Conservation (phyloP, 208 protist genomes). For the Crithidia acanthocephali region DNA sequence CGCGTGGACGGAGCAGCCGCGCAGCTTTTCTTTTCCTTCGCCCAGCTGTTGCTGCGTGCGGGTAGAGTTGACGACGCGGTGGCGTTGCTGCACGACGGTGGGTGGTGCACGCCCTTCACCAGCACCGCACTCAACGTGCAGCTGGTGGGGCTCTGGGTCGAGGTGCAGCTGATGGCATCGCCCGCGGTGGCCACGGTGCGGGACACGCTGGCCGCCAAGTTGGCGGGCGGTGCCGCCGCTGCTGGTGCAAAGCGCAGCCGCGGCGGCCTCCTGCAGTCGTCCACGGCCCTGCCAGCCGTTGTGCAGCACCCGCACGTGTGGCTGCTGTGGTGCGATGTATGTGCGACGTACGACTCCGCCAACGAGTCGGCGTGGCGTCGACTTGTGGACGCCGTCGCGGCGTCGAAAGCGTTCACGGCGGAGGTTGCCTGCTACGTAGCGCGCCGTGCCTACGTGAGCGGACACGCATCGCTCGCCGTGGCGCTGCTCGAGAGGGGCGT, state of each 20-base stretch:
- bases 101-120: conserved; percentile 69
- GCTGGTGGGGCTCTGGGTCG: conserved; percentile 64
- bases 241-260: conserved; percentile 24
- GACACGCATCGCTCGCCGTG: conserved; percentile 27
- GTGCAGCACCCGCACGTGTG: conserved; percentile 33
- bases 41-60: conserved; percentile 45
- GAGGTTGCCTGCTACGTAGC: conserved; percentile 69
- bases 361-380: conserved; percentile 20
- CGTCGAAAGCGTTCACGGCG: conserved; percentile 48
- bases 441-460: conserved; percentile 36
- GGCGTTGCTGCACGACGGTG: conserved; percentile 50
- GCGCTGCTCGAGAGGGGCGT: conserved; percentile 56
- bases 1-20: conserved; percentile 55
- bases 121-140: conserved; percentile 54
- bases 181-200: conserved; percentile 1
- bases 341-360: conserved; percentile 19
- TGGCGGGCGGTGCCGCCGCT: conserved; percentile 22
- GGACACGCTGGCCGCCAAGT: conserved; percentile 23
- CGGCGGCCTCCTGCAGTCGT: conserved; percentile 31
- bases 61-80: conserved; percentile 41
- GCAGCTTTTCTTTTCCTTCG: conserved; percentile 64
- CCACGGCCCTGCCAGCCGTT: conserved; percentile 15
- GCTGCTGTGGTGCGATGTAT: conserved; percentile 33
- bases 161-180: conserved; percentile 52
- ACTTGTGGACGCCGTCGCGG: conserved; percentile 29